Percentiles rank a stretch among this genome's conserved stretches.
These are phyloP conservation scores for Saitozyma sp. DNA, from an alignment of 768 basidiomycete species.

Conservation along the genomic window DNA sequence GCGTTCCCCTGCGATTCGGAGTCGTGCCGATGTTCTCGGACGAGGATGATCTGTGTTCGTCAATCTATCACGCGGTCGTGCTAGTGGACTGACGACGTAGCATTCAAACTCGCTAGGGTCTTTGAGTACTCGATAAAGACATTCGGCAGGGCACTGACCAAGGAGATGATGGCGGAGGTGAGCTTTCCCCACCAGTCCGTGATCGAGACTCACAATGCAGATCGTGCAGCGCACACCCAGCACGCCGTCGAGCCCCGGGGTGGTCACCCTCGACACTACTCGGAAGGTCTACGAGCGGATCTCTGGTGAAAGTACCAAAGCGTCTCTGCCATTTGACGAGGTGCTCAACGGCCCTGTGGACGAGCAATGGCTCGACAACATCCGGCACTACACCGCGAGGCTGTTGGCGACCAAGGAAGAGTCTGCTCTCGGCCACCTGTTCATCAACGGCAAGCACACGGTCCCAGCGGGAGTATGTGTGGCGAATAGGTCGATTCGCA, in stretches of 20 bases:
- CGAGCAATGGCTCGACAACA: slow-evolving; percentile 55
- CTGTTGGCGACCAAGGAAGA: slow-evolving; percentile 58
- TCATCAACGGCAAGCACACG: slow-evolving; percentile 85
- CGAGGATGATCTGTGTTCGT: slow-evolving; percentile 54
- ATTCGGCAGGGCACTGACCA: slow-evolving; percentile 66
- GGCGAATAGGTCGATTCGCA: background rate
- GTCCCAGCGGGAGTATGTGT: slow-evolving; percentile 66
- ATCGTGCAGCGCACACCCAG: slow-evolving; percentile 24
- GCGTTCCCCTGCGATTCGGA: slow-evolving; percentile 79
- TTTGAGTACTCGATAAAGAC: slow-evolving; percentile 67
- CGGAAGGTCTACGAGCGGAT: slow-evolving; percentile 27
- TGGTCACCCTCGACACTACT: slow-evolving; percentile 25
- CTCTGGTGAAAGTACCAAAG: slow-evolving; percentile 17
- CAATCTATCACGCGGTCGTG: background rate
- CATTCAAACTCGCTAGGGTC: slow-evolving; percentile 68
- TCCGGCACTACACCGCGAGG: slow-evolving; percentile 62
- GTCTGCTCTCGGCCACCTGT: slow-evolving; percentile 64
- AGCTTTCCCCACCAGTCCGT: background rate
- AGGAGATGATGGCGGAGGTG: slow-evolving; percentile 62
- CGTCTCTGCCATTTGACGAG: slow-evolving; percentile 38
- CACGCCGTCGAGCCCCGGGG: slow-evolving; percentile 18
- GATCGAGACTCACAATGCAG: slow-evolving; percentile 6
- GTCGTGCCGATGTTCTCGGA: slow-evolving; percentile 69
- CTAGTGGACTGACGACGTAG: slow-evolving; percentile 49
- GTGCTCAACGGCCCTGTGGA: slow-evolving; percentile 29